Evolutionary conservation across 2,329 filamentous ascomycete species (phyloP), one percentile per base, ranked within the genome.

Genomic region (Podosphaera aphanis): DNA sequence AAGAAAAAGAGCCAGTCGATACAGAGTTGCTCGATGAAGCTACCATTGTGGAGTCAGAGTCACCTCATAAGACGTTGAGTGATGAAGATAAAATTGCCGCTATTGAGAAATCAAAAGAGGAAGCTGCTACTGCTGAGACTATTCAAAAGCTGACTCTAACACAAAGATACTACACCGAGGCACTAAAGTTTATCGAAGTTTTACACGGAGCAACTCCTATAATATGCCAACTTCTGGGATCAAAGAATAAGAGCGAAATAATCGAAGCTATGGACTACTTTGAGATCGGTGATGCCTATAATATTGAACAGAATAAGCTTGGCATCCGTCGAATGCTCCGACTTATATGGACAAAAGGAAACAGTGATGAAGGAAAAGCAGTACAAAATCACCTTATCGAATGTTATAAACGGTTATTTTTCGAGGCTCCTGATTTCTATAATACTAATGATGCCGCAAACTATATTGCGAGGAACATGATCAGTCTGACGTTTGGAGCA

Each of bases 241-340:
- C 90, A 25, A 83, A 83, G 58, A 98, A 98, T 67, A 98, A 98
- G 69, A 93, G 83, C 55, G 90, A 98, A 61, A 83, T 95, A 21
- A 93, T 98, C 50, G 92, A 98, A 61, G 90, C 92, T 15, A 98
- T 98, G 77, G 90, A 98, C 60, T 98, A 92, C 63, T 93, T 98
- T 54, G 85, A 92, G 54, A 76, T 93, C 39, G 80, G 90, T 39
- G 86, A 98, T 60, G 88, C 86, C 5, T 95, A 95, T 69, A 90
- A 92, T 61, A 79, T 98, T 48, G 83, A 94, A 60, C 83, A 90
- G 53, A 85, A 92, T 58, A 86, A 93, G 61, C 65, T 79, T 35
- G 90, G 92, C 47, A 95, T 98, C 57, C 75, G 88, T 48, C 79
- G 85, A 47, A 98, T 98, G 90, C 70, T 98, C 51, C 79, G 88